Percentiles rank a stretch among this genome's conserved stretches.
Conservation (phyloP, 2,329 filamentous ascomycete genomes). For the Pseudogymnoascus sp. region DNA sequence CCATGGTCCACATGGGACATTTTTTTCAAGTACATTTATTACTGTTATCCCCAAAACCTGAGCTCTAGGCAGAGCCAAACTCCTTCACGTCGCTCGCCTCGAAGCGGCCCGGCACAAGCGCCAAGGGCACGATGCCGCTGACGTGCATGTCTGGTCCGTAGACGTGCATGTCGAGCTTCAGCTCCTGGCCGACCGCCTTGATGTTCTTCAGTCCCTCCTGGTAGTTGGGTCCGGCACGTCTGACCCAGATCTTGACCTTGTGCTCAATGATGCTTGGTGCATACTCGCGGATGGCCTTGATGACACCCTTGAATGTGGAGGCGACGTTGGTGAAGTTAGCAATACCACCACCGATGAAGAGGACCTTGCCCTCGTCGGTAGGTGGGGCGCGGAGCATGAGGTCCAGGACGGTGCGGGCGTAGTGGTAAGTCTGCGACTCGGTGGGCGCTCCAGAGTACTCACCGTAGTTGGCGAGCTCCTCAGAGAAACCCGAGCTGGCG, state of each 20-base stretch:
- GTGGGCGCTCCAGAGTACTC: constrained; percentile 99
- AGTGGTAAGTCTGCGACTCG: constrained; percentile 99
- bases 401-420: constrained; percentile 92
- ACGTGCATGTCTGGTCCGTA: constrained; percentile 80
- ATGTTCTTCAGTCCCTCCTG: constrained; percentile 99
- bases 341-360: constrained; percentile 99
- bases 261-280: constrained; percentile 82
- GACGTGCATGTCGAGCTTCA: constrained; percentile 91
- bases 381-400: constrained; percentile 90
- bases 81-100: constrained; percentile 55
- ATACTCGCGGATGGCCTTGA: constrained; percentile 88
- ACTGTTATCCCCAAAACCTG: neutral
- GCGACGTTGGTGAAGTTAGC: constrained; percentile 99
- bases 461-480: constrained; percentile 97
- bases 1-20: neutral
- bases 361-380: constrained; percentile 86
- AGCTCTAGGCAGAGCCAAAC: constrained; percentile 34
- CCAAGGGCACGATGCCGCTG: constrained; percentile 90
- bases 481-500: constrained; percentile 88
- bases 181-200: constrained; percentile 90
- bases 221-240: constrained; percentile 89
- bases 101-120: constrained; percentile 62
- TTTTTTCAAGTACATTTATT: constrained; percentile 2
- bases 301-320: constrained; percentile 99
- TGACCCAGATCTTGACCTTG: constrained; percentile 97